Percentiles rank a stretch among this genome's conserved stretches.
These are phyloP conservation scores for Monilinia fructicola DNA, from an alignment of 2,329 filamentous ascomycete species.

Conservation along the genomic window DNA sequence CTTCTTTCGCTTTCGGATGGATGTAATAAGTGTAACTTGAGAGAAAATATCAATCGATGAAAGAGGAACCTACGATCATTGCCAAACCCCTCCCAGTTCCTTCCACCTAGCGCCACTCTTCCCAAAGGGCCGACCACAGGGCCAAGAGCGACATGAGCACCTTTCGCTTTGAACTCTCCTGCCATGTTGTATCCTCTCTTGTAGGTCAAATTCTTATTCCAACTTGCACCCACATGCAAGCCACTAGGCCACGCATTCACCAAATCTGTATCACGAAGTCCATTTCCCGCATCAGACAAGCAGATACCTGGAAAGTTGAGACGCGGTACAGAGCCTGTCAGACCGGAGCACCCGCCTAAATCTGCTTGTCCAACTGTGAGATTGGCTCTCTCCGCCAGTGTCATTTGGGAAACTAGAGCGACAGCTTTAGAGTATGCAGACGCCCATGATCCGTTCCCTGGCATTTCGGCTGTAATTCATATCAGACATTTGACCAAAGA, in stretches of 20 bases:
- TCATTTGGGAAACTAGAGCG: conserved; percentile 45
- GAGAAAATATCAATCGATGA: not conserved
- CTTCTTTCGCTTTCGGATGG: too few species aligned
- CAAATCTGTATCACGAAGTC: too few species aligned
- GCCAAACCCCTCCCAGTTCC: conserved; percentile 62
- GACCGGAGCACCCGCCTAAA: not conserved
- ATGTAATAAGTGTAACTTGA: too few species aligned
- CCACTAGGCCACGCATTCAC: too few species aligned
- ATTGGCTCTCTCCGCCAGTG: not conserved
- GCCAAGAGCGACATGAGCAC: conserved; percentile 34
- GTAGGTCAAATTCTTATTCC: conserved; percentile 59
- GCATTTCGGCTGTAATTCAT: conserved; percentile 36
- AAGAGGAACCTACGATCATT: conserved; percentile 32
- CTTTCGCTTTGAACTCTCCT: too few species aligned
- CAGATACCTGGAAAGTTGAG: not conserved
- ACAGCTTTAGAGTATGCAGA: conserved; percentile 69
- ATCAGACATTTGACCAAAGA: not conserved
- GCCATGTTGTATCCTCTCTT: too few species aligned
- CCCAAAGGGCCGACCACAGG: conserved; percentile 64
- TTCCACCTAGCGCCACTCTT: conserved; percentile 63
- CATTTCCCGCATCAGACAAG: not conserved
- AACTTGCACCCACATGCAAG: too few species aligned
- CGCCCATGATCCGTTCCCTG: conserved; percentile 51
- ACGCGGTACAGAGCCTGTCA: not conserved
- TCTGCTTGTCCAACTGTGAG: not conserved